Evolutionary conservation across 2,329 filamentous ascomycete genomes (phyloP), one percentile per base, ranked within the genome.

Genomic region (Fusarium stilboides): DNA sequence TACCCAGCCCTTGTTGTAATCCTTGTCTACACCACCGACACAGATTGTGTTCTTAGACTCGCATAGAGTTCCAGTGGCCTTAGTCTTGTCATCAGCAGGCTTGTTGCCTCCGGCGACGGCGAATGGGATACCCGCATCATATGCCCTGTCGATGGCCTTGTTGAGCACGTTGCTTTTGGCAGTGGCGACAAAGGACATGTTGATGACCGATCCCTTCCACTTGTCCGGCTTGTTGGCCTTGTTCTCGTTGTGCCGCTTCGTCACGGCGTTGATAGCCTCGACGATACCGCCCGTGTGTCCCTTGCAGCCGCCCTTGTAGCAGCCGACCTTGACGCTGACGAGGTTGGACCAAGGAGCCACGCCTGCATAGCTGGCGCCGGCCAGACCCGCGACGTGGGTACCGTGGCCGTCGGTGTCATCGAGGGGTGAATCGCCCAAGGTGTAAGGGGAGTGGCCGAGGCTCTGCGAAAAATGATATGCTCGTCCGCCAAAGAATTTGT

Each of bases 101-200:
- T 52, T 52, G 36, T 52, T 52, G 13, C 36, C 49, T 52, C 49
- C 49, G n/a, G 49, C 49, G 49, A 52, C 49, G 49, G 49, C 49
- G 13, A 52, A 42, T 42, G 49, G 49, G 26, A 52, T 52, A n/a
- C 49, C 49, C 24, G 36, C 49, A 42, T 52, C 49, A 42, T 52
- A 52, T 52, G 37, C 49, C 49, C 19, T 52, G 26, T 52, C 49
- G 36, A 52, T 52, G 26, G 49, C 49, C 36, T 10, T 52, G 49
- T 52, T 52, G 36, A 52, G 49, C 36, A 14, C 36, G 36, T 52
- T 52, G 49, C 49, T 52, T 40, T 42, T 52, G 36, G 36, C 36
- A 42, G 24, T 52, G 8, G 9, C 8, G 36, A 52, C 36, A 52
- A 52, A 52, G 36, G 49, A 52, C 49, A 52, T 52, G n/a, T 52